Base-by-base conservation (phyloP, 192 early-diverging fungal species). In the Pilaira anomala region DNA sequence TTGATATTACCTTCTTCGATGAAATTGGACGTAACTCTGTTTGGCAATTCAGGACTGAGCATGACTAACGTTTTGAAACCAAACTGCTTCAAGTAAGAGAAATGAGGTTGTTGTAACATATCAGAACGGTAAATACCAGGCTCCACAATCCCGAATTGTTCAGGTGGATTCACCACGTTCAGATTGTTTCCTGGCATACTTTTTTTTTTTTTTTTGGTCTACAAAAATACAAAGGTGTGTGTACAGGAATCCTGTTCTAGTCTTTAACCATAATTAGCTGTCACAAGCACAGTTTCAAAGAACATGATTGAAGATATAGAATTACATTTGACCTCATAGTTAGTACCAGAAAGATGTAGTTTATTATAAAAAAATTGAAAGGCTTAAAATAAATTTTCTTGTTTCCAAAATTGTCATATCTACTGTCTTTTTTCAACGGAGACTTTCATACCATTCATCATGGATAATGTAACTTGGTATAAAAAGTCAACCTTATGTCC, bases 131-230 rank as follows among this genome's bases (percentile, higher is more conserved):
- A 96, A 3, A 98, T 76, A 14, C 91, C 91, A 41, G 82, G 80
- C 61, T 97, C 94, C 18, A 98, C 92, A 48, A 89, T 89, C 19
- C 92, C 93, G 76, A 93, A 97, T 7, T 89, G 84, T 58, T 96
- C 93, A 24, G 91, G 91, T 40, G 85, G 86, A 21, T 73, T 78
- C 3, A 85, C 45, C 62, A 86, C 18, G 8, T 41, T 45, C 22
- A 19, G 29, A 18, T 46, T 46, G 16, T 46, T 46, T 14, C 16
- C 13, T 14, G 13, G 13, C 44, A 46, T 46, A 4, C 16, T 46
- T 40, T n/a, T n/a, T 36, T 36, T 36, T 36, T 36, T 36, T 36
- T 9, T 9, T 9, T 9, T 36, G 33, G 33, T n/a, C n/a, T n/a
- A n/a, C n/a, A 36, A 36, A 36, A 36, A 36, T 36, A 36, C 6